Conservation (phyloP, 163 green algal genomes). For the Coccomyxa subellipsoidea region DNA sequence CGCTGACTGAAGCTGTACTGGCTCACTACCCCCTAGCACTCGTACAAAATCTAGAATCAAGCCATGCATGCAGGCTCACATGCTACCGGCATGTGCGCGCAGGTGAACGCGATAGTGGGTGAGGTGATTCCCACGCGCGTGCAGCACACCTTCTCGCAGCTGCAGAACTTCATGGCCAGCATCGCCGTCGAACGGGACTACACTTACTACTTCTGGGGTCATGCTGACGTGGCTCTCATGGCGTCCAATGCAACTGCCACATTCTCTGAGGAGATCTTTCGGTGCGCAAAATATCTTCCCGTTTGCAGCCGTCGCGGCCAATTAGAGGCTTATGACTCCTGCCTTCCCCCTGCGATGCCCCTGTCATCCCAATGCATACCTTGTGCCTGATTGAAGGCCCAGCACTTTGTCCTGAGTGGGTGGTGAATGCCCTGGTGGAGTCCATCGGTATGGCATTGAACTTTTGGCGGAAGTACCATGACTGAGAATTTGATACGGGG, state of each 20-base stretch:
- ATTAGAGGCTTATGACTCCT: too few relatives aligned
- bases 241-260: neutral
- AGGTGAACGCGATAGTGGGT: neutral
- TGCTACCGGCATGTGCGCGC: neutral
- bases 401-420: too few relatives aligned
- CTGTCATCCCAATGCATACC: too few relatives aligned
- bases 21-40: too few relatives aligned
- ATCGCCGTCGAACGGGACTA: neutral
- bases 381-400: too few relatives aligned
- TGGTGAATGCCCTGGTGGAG: too few relatives aligned
- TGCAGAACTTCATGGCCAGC: neutral
- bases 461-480: too few relatives aligned
- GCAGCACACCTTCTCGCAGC: conserved; percentile 7
- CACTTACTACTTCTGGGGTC: conserved; percentile 9
- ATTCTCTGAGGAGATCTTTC: neutral
- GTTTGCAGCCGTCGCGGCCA: neutral
- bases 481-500: too few relatives aligned
- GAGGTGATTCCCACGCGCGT: neutral
- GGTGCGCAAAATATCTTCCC: neutral
- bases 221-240: neutral
- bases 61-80: neutral
- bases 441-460: too few relatives aligned
- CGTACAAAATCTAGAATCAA: too few relatives aligned
- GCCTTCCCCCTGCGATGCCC: too few relatives aligned
- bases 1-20: too few relatives aligned